Conservation (phyloP, 257 asterid species). For the Catharanthus roseus region DNA sequence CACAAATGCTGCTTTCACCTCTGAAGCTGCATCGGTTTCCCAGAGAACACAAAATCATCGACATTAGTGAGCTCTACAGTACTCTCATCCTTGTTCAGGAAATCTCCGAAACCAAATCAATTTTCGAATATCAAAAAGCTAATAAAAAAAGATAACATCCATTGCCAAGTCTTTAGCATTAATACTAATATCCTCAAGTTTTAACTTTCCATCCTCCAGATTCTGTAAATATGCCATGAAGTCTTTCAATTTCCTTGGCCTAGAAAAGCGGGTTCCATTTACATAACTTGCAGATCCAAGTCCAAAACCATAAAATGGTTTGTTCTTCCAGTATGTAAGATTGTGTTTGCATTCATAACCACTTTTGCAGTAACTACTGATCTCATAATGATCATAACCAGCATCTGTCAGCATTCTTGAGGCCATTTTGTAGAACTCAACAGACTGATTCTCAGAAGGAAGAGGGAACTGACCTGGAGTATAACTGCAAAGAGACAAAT, state of each 20-base stretch:
- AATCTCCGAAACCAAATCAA: too few species aligned
- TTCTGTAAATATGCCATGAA: constrained; percentile 54
- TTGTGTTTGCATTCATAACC: constrained; percentile 89
- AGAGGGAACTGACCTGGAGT: constrained; percentile 83
- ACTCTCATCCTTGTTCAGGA: too few species aligned
- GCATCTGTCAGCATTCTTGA: constrained; percentile 60
- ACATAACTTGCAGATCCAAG: constrained; percentile 84
- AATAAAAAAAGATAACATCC: too few species aligned
- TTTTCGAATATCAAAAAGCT: too few species aligned
- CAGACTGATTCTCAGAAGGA: constrained; percentile 80
- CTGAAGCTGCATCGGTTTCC: too few species aligned
- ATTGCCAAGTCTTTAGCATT: constrained; percentile 58
- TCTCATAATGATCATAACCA: constrained; percentile 85
- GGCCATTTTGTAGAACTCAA: constrained; percentile 76
- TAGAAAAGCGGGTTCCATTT: constrained; percentile 63
- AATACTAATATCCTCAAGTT: constrained; percentile 18
- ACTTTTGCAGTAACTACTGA: constrained; percentile 79
- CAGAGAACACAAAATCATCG: too few species aligned
- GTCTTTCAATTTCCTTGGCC: constrained; percentile 81
- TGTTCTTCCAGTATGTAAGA: constrained; percentile 74
- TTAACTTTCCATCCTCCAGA: constrained; percentile 40
- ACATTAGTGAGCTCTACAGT: too few species aligned
- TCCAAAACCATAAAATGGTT: constrained; percentile 75
- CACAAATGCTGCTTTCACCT: too few species aligned
- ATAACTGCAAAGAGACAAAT: constrained; percentile 47